Percentiles rank a stretch among this genome's conserved stretches.
These are phyloP conservation scores for Corniculantispora saksenae DNA, from an alignment of 2,329 filamentous ascomycete species.

Conservation along the genomic window DNA sequence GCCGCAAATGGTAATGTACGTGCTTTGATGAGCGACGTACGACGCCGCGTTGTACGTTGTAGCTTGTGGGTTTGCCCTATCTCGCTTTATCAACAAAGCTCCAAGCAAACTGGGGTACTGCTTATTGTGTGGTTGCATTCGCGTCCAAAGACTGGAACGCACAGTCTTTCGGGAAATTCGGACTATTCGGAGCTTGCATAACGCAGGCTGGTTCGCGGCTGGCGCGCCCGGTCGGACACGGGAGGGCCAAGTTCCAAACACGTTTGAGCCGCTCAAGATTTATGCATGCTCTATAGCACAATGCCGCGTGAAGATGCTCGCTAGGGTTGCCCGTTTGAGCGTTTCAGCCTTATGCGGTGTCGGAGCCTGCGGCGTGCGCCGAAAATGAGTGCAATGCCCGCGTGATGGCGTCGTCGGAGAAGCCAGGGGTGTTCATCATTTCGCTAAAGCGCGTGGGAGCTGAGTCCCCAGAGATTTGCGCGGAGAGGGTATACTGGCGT, in stretches of 20 bases:
- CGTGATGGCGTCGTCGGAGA: constrained; percentile 49
- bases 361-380: constrained; percentile 32
- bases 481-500: constrained; percentile 64
- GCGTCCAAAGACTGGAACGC: background rate
- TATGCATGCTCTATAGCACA: background rate
- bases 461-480: constrained; percentile 57
- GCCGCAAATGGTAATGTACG: background rate
- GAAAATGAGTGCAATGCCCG: constrained; percentile 50
- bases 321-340: background rate
- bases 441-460: constrained; percentile 43
- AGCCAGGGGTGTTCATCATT: constrained; percentile 48
- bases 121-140: background rate
- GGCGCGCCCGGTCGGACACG: background rate
- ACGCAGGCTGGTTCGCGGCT: background rate
- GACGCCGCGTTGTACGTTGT: background rate
- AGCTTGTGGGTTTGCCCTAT: background rate
- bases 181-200: constrained; percentile 2
- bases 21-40: background rate
- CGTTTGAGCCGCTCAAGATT: background rate
- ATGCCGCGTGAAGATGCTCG: background rate
- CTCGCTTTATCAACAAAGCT: background rate
- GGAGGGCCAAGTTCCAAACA: background rate
- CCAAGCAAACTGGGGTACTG: background rate
- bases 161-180: constrained; percentile 9
- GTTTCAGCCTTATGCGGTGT: background rate